Evolutionary conservation across 345 rosid species (phyloP).

Genomic region (Nasturtium officinale): DNA sequence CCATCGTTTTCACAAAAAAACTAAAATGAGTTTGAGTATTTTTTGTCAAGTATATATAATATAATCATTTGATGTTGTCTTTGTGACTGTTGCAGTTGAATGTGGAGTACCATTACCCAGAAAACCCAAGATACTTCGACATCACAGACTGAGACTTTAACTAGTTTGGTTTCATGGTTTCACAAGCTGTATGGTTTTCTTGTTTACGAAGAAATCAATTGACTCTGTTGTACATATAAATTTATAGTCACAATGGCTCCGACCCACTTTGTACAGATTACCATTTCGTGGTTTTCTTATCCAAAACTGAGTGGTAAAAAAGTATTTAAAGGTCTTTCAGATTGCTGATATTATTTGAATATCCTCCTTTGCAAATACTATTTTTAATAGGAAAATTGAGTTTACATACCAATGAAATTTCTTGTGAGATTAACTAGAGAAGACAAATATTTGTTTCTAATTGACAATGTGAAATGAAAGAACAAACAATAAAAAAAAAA

Average conservation of each 20-base stretch:
- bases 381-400: too few relatives aligned
- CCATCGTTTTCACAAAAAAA: not conserved
- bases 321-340: not conserved
- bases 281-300: not conserved
- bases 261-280: constrained; percentile 36
- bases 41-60: not conserved
- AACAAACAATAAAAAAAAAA: too few relatives aligned
- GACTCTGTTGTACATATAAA: constrained; percentile 31
- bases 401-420: not conserved
- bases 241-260: constrained; percentile 13
- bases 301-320: not conserved
- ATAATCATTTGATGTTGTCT: not conserved
- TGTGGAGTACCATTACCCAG: constrained; percentile 86
- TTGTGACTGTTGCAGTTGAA: constrained; percentile 63
- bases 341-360: not conserved
- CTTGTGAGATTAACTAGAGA: too few relatives aligned
- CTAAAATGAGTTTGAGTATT: too few relatives aligned
- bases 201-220: constrained; percentile 17
- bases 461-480: too few relatives aligned
- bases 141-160: constrained; percentile 51
- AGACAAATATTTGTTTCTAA: too few relatives aligned
- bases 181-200: constrained; percentile 15
- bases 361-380: not conserved
- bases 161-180: constrained; percentile 13
- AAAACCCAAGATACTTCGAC: constrained; percentile 82